These are phyloP conservation scores for Geranomyces michiganensis DNA, from an alignment of 192 early-diverging fungal genomes.

Conservation along the genomic window DNA sequence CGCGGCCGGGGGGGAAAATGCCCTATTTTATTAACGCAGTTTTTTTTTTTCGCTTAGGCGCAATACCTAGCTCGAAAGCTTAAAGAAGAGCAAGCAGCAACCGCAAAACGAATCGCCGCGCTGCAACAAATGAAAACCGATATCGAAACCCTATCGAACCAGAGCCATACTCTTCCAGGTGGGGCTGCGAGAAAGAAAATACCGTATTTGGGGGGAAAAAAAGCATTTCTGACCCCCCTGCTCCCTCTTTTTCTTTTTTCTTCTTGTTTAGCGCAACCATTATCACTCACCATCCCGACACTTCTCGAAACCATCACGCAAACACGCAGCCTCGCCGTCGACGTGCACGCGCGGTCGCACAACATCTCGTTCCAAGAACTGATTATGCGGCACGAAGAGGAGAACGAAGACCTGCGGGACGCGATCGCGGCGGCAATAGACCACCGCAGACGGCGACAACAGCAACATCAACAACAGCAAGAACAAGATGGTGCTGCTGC, in stretches of 20 bases:
- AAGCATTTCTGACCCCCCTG: no score
- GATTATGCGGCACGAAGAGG: conserved; percentile 4
- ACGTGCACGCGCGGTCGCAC: neutral
- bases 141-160: neutral
- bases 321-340: neutral
- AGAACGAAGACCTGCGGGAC: conserved; percentile 10
- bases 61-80: conserved; percentile 9
- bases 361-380: conserved; percentile 20
- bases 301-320: conserved; percentile 20
- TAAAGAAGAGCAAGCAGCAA: neutral
- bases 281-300: conserved; percentile 16
- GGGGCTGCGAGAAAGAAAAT: no score
- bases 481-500: no score
- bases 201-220: no score
- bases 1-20: no score
- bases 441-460: conserved; percentile 7
- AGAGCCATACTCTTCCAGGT: neutral
- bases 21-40: neutral
- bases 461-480: no score
- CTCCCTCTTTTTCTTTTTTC: no score
- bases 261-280: conserved; percentile 7
- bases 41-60: neutral
- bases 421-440: conserved; percentile 32
- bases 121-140: neutral
- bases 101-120: neutral